Base-by-base conservation (phyloP, 2,329 filamentous ascomycete species). In the Rugonectria rugulosa region DNA sequence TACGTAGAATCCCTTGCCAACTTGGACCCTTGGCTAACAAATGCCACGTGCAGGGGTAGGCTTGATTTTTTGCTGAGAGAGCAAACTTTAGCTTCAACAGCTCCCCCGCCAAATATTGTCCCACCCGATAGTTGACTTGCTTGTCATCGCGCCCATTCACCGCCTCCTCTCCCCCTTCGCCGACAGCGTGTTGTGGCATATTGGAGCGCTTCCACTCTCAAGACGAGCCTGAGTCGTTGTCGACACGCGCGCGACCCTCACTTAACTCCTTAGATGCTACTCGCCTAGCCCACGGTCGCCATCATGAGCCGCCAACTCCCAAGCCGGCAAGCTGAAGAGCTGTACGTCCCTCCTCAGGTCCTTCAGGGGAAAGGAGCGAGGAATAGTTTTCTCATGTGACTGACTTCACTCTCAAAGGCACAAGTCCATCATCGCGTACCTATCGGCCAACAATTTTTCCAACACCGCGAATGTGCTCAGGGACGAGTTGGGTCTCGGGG, bases 391-490 rank as follows among this genome's bases (percentile, higher is more conserved):
- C 24, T 12, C 21, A 32, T 24, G 26, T 27, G 51, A 23, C 26
- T 32, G 19, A 37, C 48, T 24, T 48, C 59, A 15, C 23, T 14
- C 20, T 36, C 57, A 31, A 42, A 95, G 91, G 70, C 91, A 97
- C 81, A 96, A 96, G 79, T 90, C 92, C 60, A 91, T 97, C 64
- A 88, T 96, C 70, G 92, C 92, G 65, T 97, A 97, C 72, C 81
- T 96, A 14, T 81, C 86, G 34, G 87, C 90, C 17, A 87, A 84
- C 70, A 88, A 88, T 70, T 84, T 94, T 32, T 75, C 85, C 17
- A 85, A 85, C 46, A 88, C 85, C 57, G 89, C 90, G 29, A 79
- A 85, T 37, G 84, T 88, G 19, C 79, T 97, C 53, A 85, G 91
- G 57, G 81, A 89, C 69, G 92, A 97, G 74, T 76, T 90, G 15